Evolutionary conservation across 2,329 filamentous ascomycete species (phyloP), one percentile per base, ranked within the genome.

Genomic region (Alternaria burnsii): DNA sequence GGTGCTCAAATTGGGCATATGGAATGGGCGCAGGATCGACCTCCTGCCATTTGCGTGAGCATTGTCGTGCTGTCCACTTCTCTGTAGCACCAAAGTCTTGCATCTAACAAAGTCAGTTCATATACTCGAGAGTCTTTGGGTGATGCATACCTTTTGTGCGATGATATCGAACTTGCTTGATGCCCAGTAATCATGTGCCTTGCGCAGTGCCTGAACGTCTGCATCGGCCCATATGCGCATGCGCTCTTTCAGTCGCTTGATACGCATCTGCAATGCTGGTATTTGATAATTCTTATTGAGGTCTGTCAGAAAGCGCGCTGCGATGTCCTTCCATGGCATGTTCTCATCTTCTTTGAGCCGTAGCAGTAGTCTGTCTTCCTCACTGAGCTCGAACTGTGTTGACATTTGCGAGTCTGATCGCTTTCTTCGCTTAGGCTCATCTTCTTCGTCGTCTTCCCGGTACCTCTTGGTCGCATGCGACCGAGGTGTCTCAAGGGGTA

Each of bases 301-400:
- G 30, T 84, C 82, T 12, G 77, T 78, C 56, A 82, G 78, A 71
- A 85, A 85, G 22, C 81, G 81, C 7, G 78, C 76, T 9, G 82
- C 82, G 59, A 86, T 85, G 58, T 85, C 84, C 68, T 86, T 86
- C 84, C 84, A 86, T 0, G 83, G 81, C 55, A 85, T 79, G 32
- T 75, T 79, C 56, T 85, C 82, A 50, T 84, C 82, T 59, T 85
- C 83, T 58, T 85, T 85, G 47, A 86, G 77, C 59, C 80, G 77
- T 16, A 85, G 74, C 10, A 86, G 79, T 20, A 85, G 71, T 44
- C 78, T 77, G 59, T 86, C 83, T 68, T 85, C 83, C 41, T 85
- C 83, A 59, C 77, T 81, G 7, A 85, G 72, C 56, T 84, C 82
- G 9, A 78, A 73, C 12, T 76, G 74, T 10, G 57, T 61, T 5